Base-by-base conservation (phyloP, 306 rosid genomes). In the Malus sylvestris region DNA sequence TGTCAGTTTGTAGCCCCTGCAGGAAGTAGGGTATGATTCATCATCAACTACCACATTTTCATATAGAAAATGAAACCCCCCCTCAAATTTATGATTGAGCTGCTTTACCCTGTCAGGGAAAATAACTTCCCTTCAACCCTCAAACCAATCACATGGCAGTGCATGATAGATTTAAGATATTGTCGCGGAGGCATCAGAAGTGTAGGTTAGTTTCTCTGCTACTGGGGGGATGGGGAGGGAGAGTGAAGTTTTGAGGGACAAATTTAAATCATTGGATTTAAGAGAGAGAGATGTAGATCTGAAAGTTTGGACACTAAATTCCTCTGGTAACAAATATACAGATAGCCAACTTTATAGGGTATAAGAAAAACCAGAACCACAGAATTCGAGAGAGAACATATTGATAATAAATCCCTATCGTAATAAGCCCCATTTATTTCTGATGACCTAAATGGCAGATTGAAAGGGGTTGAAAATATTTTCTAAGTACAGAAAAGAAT, bases 401-500 rank as follows among this genome's bases (percentile, higher is more conserved):
- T 78, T 86, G 75, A 84, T 83, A 79, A 77, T 45, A 81, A 58
- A 85, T 80, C 86, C 83, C 84, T 82, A 76, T 78, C 49, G 77
- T 77, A 81, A 85, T 72, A 74, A 64, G 82, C 93, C 88, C 96
- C 89, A 73, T 83, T 89, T 91, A 89, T 93, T 91, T 79, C 71
- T 72, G 71, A 61, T 71, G 73, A 83, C 69, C 81, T 75, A 82
- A 83, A 77, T 76, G 74, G 82, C 89, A 83, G 71, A 80, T 68
- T 74, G 81, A 33, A 82, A 78, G 90, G 84, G 90, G 75, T 73
- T 69, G 77, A 75, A 76, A 84, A 82, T 86, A 86, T 85, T 62
- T 88, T 89, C 92, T 88, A 89, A 86, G 84, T 91, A 94, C 97
- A 94, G 83, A 79, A 91, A 93, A 88, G 89, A 94, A 90, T 91